phyloP scores from a whole-genome alignment of 192 early-diverging fungal genomes.

The Podochytrium sp. region DNA sequence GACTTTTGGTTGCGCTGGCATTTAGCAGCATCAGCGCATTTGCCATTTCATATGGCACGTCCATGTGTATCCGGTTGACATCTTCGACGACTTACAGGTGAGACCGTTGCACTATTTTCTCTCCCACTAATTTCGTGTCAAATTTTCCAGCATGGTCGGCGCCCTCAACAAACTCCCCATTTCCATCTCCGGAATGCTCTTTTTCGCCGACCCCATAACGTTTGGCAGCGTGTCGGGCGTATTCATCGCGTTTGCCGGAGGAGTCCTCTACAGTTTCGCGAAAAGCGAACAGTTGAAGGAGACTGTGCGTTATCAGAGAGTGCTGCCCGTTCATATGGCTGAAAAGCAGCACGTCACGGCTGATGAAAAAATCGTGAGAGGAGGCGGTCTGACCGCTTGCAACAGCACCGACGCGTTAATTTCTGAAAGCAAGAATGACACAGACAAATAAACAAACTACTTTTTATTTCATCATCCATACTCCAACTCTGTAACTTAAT shows the following conservation, averaged over 20 bases:
- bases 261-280: slow-evolving; percentile 8
- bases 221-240: slow-evolving; percentile 85
- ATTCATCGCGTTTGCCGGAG: slow-evolving; percentile 58
- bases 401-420: too few relatives aligned
- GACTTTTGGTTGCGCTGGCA: slow-evolving; percentile 62
- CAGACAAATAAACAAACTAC: too few relatives aligned
- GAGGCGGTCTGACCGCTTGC: too few relatives aligned
- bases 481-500: too few relatives aligned
- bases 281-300: not conserved
- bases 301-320: not conserved
- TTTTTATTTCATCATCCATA: too few relatives aligned
- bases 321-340: slow-evolving; percentile 5
- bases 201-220: slow-evolving; percentile 85
- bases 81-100: slow-evolving; percentile 60
- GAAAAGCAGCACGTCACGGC: too few relatives aligned
- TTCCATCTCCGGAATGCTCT: slow-evolving; percentile 91
- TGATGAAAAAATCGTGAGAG: too few relatives aligned
- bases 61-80: slow-evolving; percentile 80
- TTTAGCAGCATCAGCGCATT: slow-evolving; percentile 86
- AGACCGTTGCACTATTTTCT: slow-evolving; percentile 4
- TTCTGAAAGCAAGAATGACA: too few relatives aligned
- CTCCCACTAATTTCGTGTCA: slow-evolving; percentile 26
- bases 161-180: slow-evolving; percentile 98
- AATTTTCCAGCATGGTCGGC: slow-evolving; percentile 85
- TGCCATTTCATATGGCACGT: slow-evolving; percentile 83